Percentiles rank a stretch among this genome's conserved stretches.
Conservation (phyloP, 202 grass and related monocot genomes). For the Brachypodium distachyon region DNA sequence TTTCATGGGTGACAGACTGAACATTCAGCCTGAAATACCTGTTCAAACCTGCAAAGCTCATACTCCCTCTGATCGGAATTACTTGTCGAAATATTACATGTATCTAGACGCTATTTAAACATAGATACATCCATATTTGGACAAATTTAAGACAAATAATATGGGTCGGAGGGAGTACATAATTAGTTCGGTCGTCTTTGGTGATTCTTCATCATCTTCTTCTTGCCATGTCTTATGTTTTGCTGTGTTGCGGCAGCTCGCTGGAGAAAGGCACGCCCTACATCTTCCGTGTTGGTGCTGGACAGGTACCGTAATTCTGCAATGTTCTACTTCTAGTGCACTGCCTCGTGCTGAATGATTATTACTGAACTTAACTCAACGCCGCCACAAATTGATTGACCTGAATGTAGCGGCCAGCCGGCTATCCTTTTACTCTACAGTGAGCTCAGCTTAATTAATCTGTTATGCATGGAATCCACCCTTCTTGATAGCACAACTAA, state of each 20-base stretch:
- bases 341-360: background rate
- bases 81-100: too few relatives aligned
- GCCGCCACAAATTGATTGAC: background rate
- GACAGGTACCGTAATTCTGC: conserved; percentile 55
- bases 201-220: background rate
- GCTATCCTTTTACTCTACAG: background rate
- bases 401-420: background rate
- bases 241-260: conserved; percentile 38
- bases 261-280: conserved; percentile 81
- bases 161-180: too few relatives aligned
- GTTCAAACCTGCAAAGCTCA: background rate
- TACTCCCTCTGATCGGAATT: too few relatives aligned
- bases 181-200: background rate
- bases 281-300: conserved; percentile 85
- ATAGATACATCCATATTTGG: too few relatives aligned
- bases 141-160: too few relatives aligned
- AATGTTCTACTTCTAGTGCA: background rate
- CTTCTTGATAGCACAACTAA: background rate
- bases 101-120: too few relatives aligned
- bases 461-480: background rate
- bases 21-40: background rate
- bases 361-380: background rate
- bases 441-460: background rate
- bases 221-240: background rate
- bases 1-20: background rate